A percentile compares a stretch with the other conserved stretches of the same genome.
These are phyloP conservation scores for Rhizomucor pusillus DNA, from an alignment of 371 early-diverging fungal species.

Conservation along the genomic window DNA sequence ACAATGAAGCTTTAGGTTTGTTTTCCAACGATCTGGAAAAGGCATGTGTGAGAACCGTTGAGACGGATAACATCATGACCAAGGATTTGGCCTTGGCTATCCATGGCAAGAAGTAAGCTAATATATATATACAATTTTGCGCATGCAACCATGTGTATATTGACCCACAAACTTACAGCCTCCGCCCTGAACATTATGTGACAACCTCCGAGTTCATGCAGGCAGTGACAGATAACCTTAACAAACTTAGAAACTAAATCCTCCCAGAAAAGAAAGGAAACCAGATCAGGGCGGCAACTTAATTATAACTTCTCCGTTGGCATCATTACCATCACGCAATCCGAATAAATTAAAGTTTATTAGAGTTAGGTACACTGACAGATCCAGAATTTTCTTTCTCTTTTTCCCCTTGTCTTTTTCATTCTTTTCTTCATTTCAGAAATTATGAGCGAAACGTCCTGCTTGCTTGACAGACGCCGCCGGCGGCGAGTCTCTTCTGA, in stretches of 20 bases:
- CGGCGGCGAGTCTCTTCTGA: no score
- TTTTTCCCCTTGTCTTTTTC: no score
- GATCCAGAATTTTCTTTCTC: no score
- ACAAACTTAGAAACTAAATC: constrained; percentile 31
- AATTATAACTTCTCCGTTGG: no score
- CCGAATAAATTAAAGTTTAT: no score
- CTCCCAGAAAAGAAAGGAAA: no score
- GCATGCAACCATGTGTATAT: constrained; percentile 3
- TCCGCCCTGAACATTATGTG: constrained; percentile 72
- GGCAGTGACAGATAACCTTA: constrained; percentile 65
- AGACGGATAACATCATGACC: constrained; percentile 82
- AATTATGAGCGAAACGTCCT: no score
- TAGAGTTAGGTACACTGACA: no score
- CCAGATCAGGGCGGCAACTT: no score
- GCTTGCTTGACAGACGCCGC: no score
- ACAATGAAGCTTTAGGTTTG: constrained; percentile 61
- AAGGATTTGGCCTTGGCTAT: constrained; percentile 92
- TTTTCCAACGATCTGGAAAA: constrained; percentile 75
- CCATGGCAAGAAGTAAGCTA: constrained; percentile 68
- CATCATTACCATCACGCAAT: no score
- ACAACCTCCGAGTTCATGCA: constrained; percentile 80
- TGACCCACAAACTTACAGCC: constrained; percentile 21
- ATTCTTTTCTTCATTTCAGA: no score
- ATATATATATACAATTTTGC: neutral
- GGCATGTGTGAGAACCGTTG: constrained; percentile 85